These are phyloP conservation scores for Xylariales sp. DNA, from an alignment of 2,329 filamentous ascomycete genomes.

Conservation along the genomic window DNA sequence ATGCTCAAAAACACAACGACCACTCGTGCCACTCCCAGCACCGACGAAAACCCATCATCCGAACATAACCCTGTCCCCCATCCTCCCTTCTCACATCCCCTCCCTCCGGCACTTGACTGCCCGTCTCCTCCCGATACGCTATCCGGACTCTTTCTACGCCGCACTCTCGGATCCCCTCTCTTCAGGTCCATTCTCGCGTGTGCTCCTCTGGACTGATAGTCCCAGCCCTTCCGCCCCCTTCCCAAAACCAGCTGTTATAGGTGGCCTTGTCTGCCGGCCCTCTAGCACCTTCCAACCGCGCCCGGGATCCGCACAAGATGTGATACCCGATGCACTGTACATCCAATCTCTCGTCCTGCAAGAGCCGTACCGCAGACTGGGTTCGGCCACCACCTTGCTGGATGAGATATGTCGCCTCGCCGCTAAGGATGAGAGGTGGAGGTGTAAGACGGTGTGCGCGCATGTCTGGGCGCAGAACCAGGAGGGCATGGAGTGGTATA, in stretches of 20 bases:
- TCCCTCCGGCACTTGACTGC: conserved; percentile 61
- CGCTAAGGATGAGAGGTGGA: conserved; percentile 27
- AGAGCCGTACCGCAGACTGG: conserved; percentile 57
- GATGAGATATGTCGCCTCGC: conserved; percentile 45
- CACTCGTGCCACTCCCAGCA: conserved; percentile 23
- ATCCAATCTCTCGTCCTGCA: conserved; percentile 61
- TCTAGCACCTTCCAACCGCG: conserved; percentile 37
- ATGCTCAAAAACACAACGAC: conserved; percentile 13
- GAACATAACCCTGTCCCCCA: conserved; percentile 48
- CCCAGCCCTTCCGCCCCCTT: conserved; percentile 15
- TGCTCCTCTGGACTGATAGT: conserved; percentile 52
- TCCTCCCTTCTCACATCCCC: conserved; percentile 47
- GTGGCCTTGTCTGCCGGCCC: conserved; percentile 58
- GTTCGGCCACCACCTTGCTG: conserved; percentile 54
- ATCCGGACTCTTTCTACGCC: conserved; percentile 60
- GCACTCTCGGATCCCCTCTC: conserved; percentile 44
- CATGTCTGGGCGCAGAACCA: conserved; percentile 66
- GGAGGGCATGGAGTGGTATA: conserved; percentile 60
- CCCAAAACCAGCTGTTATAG: conserved; percentile 45
- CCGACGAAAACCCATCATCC: conserved; percentile 35
- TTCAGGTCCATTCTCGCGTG: conserved; percentile 53
- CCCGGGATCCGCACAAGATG: conserved; percentile 13
- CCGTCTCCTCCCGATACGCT: conserved; percentile 59
- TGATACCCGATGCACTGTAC: conserved; percentile 48
- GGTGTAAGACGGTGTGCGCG: conserved; percentile 48